Percentiles rank a stretch among this genome's conserved stretches.
phyloP scores from a whole-genome alignment of 306 rosid genomes.

The Citrullus mucosospermus region DNA sequence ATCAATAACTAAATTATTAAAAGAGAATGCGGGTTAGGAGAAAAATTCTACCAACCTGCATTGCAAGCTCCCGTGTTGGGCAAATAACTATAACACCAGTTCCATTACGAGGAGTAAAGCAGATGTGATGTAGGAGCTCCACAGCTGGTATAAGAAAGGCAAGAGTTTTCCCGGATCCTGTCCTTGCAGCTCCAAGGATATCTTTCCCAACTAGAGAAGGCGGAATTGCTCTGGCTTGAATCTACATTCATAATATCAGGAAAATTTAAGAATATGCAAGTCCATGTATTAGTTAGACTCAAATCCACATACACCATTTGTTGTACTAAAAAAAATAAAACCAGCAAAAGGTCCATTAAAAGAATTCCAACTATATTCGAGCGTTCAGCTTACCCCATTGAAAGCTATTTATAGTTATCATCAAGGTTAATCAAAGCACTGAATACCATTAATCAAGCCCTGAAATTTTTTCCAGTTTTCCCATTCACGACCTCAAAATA shows the following conservation, averaged over 20 bases:
- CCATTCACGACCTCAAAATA: background rate
- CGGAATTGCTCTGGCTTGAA: slow-evolving; percentile 70
- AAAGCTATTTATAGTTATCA: background rate
- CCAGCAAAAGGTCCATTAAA: background rate
- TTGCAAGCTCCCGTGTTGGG: slow-evolving; percentile 94
- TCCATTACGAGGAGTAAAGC: slow-evolving; percentile 65
- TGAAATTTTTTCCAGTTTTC: background rate
- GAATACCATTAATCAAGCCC: background rate
- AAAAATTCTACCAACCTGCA: slow-evolving; percentile 43
- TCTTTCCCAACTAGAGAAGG: slow-evolving; percentile 60
- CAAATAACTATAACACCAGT: slow-evolving; percentile 76
- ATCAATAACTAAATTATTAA: background rate
- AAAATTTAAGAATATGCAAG: background rate
- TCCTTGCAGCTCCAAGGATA: slow-evolving; percentile 94
- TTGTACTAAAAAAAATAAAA: too few species aligned
- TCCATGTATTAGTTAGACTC: background rate
- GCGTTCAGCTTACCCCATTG: background rate
- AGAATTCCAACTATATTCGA: background rate
- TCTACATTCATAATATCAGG: slow-evolving; percentile 30
- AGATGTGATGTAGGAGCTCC: slow-evolving; percentile 44
- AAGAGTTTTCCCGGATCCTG: slow-evolving; percentile 94
- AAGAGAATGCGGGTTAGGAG: background rate
- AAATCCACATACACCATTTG: too few species aligned
- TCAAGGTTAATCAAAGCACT: background rate
- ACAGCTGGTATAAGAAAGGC: slow-evolving; percentile 88